Evolutionary conservation across 352 stramenopile genomes (phyloP), one percentile per base, ranked within the genome.

Genomic region (Phytopythium oedochilum): DNA sequence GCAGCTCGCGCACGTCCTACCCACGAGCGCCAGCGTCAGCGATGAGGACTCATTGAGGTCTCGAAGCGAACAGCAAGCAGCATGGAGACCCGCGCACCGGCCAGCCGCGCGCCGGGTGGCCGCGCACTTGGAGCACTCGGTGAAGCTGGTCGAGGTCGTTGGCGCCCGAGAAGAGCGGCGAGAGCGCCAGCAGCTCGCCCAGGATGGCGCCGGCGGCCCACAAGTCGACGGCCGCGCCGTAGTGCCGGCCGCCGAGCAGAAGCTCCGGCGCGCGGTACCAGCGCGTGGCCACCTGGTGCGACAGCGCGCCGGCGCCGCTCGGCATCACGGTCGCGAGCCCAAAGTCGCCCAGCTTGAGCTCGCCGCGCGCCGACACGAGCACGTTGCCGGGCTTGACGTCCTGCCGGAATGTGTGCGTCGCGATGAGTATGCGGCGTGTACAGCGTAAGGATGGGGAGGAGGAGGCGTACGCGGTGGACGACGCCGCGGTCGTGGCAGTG

Each of bases 121-220:
- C 83, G 6, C 91, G 60, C 34, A 90, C 64, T 44, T 92, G 74
- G 32, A 88, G 60, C 31, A 96, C 64, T 31, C 78, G 76, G 38
- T 78, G 88, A 31, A 96, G 72, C 60, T 96, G 82, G 55, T 94
- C 82, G 35, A 93, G 78, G 60, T 93, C 80, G 51, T 83, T 92
- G 55, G 89, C 73, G 1, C 80, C 86, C n/a, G 78, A 61, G 49
- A 96, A 94, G 32, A 92, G 63, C 42, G 86, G 76, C 20, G 73
- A 73, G 18, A 71, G 57, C 29, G 71, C 66, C 45, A 93, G 53
- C 46, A 93, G 49, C 55, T 93, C 83, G 28, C 73, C 82, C 18
- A 90, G 68, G 35, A 93, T 70, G 14, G 73, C 66, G 22, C 82
- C 83, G 7, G 90, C 70, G 10, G 70, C 63, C 82, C 83, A 94